A percentile compares a stretch with the other conserved stretches of the same genome.
These are phyloP conservation scores for Fulvia fulva DNA, from an alignment of 2,329 filamentous ascomycete genomes.

Conservation along the genomic window DNA sequence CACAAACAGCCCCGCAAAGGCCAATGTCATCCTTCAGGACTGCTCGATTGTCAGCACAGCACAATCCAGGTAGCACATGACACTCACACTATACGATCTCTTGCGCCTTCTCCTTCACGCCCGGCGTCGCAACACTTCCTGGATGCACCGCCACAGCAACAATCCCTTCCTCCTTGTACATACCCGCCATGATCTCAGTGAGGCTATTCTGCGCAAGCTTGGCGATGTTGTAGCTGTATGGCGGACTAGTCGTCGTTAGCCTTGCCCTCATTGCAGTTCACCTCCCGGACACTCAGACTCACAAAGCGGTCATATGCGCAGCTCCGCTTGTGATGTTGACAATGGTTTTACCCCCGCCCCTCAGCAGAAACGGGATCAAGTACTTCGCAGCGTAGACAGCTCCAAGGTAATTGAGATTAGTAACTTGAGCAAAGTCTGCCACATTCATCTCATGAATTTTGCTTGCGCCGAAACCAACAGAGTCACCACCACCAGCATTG, in stretches of 20 bases:
- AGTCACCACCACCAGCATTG: conserved; percentile 7
- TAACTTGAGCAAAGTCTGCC: neutral
- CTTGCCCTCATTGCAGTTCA: too few species aligned
- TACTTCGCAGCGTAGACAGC: neutral
- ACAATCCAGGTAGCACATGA: too few species aligned
- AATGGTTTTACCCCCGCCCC: conserved; percentile 2
- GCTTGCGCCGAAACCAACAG: neutral
- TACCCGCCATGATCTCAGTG: neutral
- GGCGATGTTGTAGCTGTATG: neutral
- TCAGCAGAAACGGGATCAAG: neutral
- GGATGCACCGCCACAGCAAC: conserved; percentile 8
- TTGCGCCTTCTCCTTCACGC: neutral
- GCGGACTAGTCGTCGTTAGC: neutral
- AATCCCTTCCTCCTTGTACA: conserved; percentile 3
- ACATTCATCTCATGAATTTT: neutral
- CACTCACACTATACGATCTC: conserved; percentile 5
- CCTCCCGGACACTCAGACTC: too few species aligned
- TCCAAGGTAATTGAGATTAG: neutral
- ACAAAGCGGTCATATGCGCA: conserved; percentile 4
- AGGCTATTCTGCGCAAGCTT: neutral
- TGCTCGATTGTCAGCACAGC: neutral
- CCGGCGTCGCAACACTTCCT: conserved; percentile 5
- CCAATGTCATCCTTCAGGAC: conserved; percentile 13
- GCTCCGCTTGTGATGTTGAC: conserved; percentile 12
- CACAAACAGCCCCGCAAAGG: conserved; percentile 7